Evolutionary conservation across 257 asterid genomes (phyloP).

Genomic region (Penstemon barbatus): DNA sequence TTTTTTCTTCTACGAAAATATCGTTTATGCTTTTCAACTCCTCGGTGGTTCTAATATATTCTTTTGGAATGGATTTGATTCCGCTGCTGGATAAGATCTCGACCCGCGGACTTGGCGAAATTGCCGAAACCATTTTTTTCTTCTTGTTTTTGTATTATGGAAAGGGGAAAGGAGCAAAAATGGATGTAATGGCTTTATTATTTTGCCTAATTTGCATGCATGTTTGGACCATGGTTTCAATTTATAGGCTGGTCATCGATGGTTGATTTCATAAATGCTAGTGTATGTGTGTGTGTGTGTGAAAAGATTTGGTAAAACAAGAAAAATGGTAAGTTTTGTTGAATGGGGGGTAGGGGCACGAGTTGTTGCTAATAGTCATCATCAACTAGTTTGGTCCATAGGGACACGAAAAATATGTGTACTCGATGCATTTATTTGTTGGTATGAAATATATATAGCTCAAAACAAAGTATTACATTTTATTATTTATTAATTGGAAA

Average conservation of each 20-base stretch:
- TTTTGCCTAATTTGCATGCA: background rate
- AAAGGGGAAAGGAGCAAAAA: background rate
- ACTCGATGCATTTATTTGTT: background rate
- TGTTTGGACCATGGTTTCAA: conserved; percentile 1
- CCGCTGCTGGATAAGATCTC: conserved; percentile 68
- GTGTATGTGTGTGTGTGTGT: background rate
- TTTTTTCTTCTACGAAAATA: conserved; percentile 60
- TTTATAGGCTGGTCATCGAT: background rate
- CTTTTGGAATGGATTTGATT: conserved; percentile 62
- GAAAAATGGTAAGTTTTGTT: conserved; percentile 25
- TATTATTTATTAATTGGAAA: too few relatives aligned
- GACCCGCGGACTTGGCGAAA: conserved; percentile 47
- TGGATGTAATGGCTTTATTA: background rate
- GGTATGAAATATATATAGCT: too few relatives aligned
- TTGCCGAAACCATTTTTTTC: conserved; percentile 23
- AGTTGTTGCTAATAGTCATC: conserved; percentile 8
- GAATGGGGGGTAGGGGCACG: conserved; percentile 40
- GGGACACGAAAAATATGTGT: background rate
- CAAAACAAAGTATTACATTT: too few relatives aligned
- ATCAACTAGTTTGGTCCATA: too few relatives aligned
- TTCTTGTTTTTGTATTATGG: background rate
- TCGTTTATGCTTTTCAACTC: conserved; percentile 63
- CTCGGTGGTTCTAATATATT: conserved; percentile 67
- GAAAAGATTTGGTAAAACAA: conserved; percentile 11
- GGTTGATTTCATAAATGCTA: background rate